Evolutionary conservation across 768 basidiomycete species (phyloP).

Genomic region (Suillus paluster): DNA sequence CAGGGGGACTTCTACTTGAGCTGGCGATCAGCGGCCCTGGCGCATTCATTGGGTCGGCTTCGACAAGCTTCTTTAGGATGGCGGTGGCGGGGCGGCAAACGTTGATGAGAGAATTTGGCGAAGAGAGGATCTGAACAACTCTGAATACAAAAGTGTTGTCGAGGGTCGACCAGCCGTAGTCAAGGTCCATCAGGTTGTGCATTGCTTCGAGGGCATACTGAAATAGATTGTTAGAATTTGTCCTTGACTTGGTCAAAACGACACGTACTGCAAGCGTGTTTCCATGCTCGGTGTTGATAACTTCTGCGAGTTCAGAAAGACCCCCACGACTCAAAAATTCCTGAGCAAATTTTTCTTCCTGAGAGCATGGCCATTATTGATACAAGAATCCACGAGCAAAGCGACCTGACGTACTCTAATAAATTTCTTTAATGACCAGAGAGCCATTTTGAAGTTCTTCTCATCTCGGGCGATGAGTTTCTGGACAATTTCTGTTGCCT

Average conservation of each 20-base stretch:
- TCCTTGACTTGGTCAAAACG: background rate
- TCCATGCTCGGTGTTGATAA: constrained; percentile 69
- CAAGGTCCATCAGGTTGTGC: constrained; percentile 88
- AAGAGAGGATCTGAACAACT: constrained; percentile 79
- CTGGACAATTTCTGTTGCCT: constrained; percentile 76
- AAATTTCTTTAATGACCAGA: constrained; percentile 80
- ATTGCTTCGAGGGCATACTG: constrained; percentile 86
- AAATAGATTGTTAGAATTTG: constrained; percentile 2
- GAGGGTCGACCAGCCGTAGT: constrained; percentile 81
- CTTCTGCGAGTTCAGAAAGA: constrained; percentile 66
- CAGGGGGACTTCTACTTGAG: constrained; percentile 60
- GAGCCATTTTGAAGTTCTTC: constrained; percentile 62
- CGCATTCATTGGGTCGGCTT: constrained; percentile 76
- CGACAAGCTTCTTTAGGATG: constrained; percentile 87
- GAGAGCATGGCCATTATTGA: constrained; percentile 12
- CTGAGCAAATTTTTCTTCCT: constrained; percentile 85
- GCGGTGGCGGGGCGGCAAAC: constrained; percentile 91
- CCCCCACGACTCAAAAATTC: constrained; percentile 81
- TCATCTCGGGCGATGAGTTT: constrained; percentile 68
- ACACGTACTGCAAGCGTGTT: constrained; percentile 81
- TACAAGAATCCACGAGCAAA: background rate
- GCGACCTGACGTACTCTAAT: constrained; percentile 59
- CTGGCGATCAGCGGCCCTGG: constrained; percentile 61
- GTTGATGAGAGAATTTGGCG: constrained; percentile 79
- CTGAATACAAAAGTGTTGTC: constrained; percentile 73